Evolutionary conservation across 2,329 filamentous ascomycete genomes (phyloP), one percentile per base, ranked within the genome.

Genomic region (Fusarium pilosicola): DNA sequence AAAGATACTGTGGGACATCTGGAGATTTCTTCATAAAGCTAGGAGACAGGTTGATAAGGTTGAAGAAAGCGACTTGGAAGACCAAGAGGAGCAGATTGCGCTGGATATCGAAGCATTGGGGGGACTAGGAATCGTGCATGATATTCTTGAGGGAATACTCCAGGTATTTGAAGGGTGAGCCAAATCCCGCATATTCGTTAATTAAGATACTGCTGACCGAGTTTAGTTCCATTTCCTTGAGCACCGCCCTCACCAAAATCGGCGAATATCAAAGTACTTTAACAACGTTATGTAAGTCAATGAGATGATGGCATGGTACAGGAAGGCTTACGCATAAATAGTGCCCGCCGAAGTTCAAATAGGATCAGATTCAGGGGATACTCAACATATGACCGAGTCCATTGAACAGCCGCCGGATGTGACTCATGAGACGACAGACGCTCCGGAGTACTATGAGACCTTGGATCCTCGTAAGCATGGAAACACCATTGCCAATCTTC

Each of bases 11-110:
- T 5, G 18, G 12, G 7, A 28, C 44, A 10, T 0, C 0, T 1
- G 8, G 8, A 6, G 2, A 14, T 28, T 46, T 10, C 44, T 28
- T 28, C 4, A 46, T 46, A 7, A 0, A 14, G 1, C 18, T 1
- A 20, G 6, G 2, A 4, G 0, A 9, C 5, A 46, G 17, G 4
- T 46, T 10, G 12, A 28, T 1, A 4, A 26, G 8, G 2, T 5
- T 28, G 0, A 28, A 5, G 18, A 20, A 2, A 0, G 0, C 5
- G 10, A 0, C 5, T 7, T 7, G 18, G 12, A 26, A 20, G 12
- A 28, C 7, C 12, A 28, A 14, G 0, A 28, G 12, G 15, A 15
- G 5, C 24, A 28, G 5, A 10, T 20, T 0, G 12, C 18, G 12
- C 2, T 28, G 7, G 24, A 3, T 10, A 3, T 5, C 3, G 12